phyloP scores from a whole-genome alignment of 1,284 basidiomycete species.

The Thelephora terrestris region DNA sequence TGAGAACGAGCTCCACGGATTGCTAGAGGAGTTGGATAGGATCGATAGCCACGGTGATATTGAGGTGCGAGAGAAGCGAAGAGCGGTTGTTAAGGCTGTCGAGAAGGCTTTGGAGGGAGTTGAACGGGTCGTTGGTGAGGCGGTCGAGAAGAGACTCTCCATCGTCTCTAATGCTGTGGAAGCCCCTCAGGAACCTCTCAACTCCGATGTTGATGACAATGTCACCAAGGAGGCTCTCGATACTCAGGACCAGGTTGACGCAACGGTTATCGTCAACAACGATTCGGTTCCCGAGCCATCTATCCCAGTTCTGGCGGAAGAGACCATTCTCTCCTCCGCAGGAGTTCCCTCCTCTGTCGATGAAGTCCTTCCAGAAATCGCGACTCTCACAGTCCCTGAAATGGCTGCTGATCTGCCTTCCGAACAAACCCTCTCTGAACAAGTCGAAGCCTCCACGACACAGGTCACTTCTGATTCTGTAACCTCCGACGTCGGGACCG shows the following conservation, averaged over 20 bases:
- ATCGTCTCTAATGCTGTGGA: too few species aligned
- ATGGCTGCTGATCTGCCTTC: neutral
- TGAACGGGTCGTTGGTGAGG: conserved; percentile 29
- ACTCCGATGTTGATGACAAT: neutral
- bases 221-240: neutral
- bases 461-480: neutral
- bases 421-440: neutral
- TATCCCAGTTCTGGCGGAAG: neutral
- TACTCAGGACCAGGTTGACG: neutral
- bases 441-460: neutral
- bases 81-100: conserved; percentile 48
- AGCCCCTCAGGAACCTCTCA: too few species aligned
- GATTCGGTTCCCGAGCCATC: neutral
- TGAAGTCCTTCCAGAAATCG: neutral
- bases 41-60: conserved; percentile 55
- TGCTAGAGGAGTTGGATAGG: conserved; percentile 56
- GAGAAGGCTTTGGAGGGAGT: conserved; percentile 44
- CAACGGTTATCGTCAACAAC: neutral
- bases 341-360: neutral
- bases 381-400: neutral
- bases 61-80: conserved; percentile 46
- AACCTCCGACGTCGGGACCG: neutral
- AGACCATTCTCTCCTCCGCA: too few species aligned
- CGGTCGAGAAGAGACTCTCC: neutral
- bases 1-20: conserved; percentile 43